Percentiles rank a stretch among this genome's conserved stretches.
phyloP scores from a whole-genome alignment of 768 basidiomycete genomes.

The Amanita pseudoporphyria region DNA sequence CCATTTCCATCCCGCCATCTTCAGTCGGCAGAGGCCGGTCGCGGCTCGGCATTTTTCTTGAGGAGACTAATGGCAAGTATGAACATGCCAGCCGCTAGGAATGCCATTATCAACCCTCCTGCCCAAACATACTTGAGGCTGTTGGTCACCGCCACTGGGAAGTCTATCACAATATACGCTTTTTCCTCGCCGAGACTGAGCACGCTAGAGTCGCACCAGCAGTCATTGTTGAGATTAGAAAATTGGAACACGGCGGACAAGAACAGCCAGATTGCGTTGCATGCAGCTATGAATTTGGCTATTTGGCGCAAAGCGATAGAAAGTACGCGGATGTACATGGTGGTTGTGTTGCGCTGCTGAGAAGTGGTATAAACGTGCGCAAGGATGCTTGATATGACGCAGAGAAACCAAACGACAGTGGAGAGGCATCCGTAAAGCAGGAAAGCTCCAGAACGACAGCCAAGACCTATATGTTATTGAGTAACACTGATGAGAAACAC shows the following conservation, averaged over 20 bases:
- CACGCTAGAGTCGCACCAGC: constrained; percentile 19
- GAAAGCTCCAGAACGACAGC: constrained; percentile 12
- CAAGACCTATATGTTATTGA: neutral
- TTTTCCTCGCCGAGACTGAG: constrained; percentile 10
- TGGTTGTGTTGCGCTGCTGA: neutral
- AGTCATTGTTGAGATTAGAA: constrained; percentile 16
- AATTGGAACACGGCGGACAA: constrained; percentile 19
- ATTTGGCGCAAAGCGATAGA: constrained; percentile 14
- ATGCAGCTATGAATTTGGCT: constrained; percentile 15
- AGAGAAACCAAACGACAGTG: constrained; percentile 23
- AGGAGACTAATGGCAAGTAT: neutral
- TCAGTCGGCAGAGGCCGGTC: neutral
- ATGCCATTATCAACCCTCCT: neutral
- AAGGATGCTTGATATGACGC: constrained; percentile 21
- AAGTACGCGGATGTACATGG: neutral
- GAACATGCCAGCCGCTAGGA: neutral
- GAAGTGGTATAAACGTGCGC: constrained; percentile 15
- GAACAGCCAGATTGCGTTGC: constrained; percentile 18
- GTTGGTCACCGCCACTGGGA: neutral
- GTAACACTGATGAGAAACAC: neutral
- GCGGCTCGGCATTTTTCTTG: neutral
- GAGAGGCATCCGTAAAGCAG: constrained; percentile 22
- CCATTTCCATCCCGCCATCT: no score
- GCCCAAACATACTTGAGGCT: neutral
- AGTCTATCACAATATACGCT: constrained; percentile 16